Evolutionary conservation across 78 protist species (phyloP).

Genomic region (Mantamonas sphyraenae): DNA sequence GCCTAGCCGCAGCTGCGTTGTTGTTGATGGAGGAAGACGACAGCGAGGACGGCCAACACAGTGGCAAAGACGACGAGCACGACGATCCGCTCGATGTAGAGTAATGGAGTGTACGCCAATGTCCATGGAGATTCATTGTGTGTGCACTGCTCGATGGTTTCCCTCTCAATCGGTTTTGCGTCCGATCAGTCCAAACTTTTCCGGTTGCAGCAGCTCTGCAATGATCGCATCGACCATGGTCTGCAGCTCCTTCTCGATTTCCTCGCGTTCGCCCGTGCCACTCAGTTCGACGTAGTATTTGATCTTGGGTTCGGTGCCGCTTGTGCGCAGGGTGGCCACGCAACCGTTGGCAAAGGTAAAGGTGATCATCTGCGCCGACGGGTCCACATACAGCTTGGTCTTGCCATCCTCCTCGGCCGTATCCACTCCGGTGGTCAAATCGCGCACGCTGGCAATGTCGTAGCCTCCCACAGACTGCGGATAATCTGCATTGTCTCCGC

Average conservation of each 20-base stretch:
- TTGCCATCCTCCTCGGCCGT: not conserved
- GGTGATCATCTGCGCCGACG: constrained; percentile 82
- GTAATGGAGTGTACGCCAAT: too few species aligned
- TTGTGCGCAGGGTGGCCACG: constrained; percentile 83
- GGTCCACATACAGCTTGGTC: constrained; percentile 4
- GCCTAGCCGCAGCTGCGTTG: too few species aligned
- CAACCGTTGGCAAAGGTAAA: constrained; percentile 81
- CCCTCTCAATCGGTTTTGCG: not conserved
- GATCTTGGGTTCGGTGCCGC: constrained; percentile 99
- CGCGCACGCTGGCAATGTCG: constrained; percentile 53
- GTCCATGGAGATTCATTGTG: too few species aligned
- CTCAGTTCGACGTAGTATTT: constrained; percentile 69
- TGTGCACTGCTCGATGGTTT: not conserved
- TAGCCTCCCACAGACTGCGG: constrained; percentile 8
- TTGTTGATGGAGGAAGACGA: too few species aligned
- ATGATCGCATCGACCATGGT: constrained; percentile 1
- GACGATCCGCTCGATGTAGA: too few species aligned
- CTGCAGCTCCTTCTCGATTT: constrained; percentile 2
- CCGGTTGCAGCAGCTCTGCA: constrained; percentile 27
- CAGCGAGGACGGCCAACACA: too few species aligned
- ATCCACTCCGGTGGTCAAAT: constrained; percentile 75
- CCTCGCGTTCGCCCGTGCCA: constrained; percentile 18
- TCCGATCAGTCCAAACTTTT: constrained; percentile 15
- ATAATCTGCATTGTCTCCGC: constrained; percentile 39
- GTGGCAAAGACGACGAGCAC: too few species aligned